phyloP scores from a whole-genome alignment of 2,329 filamentous ascomycete species.

The Pseudogymnoascus pannorum region DNA sequence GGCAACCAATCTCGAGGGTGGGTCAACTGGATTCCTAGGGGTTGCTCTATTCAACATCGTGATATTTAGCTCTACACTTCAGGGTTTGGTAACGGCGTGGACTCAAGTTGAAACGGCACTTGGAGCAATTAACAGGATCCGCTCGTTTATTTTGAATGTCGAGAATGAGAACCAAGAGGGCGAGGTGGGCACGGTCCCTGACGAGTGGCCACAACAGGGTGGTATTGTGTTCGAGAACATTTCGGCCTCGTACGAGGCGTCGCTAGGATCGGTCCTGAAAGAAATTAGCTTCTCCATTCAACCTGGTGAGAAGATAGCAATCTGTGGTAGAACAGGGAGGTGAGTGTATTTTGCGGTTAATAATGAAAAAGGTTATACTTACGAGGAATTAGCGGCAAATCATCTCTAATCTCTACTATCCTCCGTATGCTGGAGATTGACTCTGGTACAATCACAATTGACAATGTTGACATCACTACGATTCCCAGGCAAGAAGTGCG shows the following conservation, averaged over 20 bases:
- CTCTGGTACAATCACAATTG: constrained; percentile 75
- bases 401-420: constrained; percentile 77
- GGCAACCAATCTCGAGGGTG: constrained; percentile 16
- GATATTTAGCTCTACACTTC: constrained; percentile 15
- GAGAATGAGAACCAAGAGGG: not conserved
- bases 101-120: not conserved
- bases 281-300: constrained; percentile 32
- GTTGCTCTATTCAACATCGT: constrained; percentile 35
- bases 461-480: constrained; percentile 74
- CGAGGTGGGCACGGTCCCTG: not conserved
- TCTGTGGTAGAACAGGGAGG: constrained; percentile 30
- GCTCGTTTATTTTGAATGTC: not conserved
- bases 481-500: constrained; percentile 87
- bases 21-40: constrained; percentile 34
- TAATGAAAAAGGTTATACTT: not conserved
- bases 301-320: constrained; percentile 29
- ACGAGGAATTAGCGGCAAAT: constrained; percentile 63
- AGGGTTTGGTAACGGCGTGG: constrained; percentile 12
- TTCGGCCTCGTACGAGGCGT: constrained; percentile 35
- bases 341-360: constrained; percentile 28
- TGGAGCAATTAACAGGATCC: not conserved
- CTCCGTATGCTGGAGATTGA: constrained; percentile 88
- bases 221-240: constrained; percentile 24
- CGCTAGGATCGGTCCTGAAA: constrained; percentile 44
- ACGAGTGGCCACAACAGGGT: constrained; percentile 27